Percentiles rank a stretch among this genome's conserved stretches.
phyloP scores from a whole-genome alignment of 768 basidiomycete species.

The Exidia glandulosa region DNA sequence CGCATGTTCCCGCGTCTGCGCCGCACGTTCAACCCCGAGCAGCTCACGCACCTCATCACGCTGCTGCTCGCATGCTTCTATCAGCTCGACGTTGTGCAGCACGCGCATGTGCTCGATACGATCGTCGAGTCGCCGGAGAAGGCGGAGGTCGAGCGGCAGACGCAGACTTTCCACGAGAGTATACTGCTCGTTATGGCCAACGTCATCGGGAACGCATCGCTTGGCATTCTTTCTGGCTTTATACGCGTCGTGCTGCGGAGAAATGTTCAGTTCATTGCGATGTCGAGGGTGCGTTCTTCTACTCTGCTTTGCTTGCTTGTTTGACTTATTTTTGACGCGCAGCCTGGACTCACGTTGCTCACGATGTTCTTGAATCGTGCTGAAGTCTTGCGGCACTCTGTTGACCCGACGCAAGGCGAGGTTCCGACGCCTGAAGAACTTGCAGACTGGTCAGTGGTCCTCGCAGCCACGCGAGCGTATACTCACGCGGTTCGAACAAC shows the following conservation, averaged over 20 bases:
- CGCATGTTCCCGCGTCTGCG: slow-evolving; percentile 80
- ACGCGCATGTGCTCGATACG: slow-evolving; percentile 62
- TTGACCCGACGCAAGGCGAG: slow-evolving; percentile 42
- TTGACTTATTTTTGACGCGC: slow-evolving; percentile 2
- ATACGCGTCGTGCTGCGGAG: slow-evolving; percentile 73
- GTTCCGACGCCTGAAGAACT: slow-evolving; percentile 61
- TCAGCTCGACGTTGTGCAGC: slow-evolving; percentile 82
- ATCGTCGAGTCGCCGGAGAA: slow-evolving; percentile 50
- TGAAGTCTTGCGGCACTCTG: slow-evolving; percentile 54
- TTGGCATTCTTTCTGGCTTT: slow-evolving; percentile 78
- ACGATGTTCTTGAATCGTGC: slow-evolving; percentile 87
- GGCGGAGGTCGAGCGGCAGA: slow-evolving; percentile 73
- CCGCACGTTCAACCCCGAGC: slow-evolving; percentile 65
- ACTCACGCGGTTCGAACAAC: slow-evolving; percentile 4
- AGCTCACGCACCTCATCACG: slow-evolving; percentile 79
- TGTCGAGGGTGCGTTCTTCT: slow-evolving; percentile 56
- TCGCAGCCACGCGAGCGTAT: slow-evolving; percentile 5
- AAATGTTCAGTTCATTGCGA: slow-evolving; percentile 61
- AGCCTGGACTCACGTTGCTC: slow-evolving; percentile 89
- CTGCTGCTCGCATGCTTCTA: slow-evolving; percentile 89
- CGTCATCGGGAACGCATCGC: slow-evolving; percentile 64
- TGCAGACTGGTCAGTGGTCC: slow-evolving; percentile 53
- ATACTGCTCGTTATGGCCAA: slow-evolving; percentile 81
- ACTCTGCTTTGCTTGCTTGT: background rate
- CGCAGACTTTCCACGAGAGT: slow-evolving; percentile 76